Conservation (phyloP, 768 basidiomycete genomes). For the Termitomyces sp. region DNA sequence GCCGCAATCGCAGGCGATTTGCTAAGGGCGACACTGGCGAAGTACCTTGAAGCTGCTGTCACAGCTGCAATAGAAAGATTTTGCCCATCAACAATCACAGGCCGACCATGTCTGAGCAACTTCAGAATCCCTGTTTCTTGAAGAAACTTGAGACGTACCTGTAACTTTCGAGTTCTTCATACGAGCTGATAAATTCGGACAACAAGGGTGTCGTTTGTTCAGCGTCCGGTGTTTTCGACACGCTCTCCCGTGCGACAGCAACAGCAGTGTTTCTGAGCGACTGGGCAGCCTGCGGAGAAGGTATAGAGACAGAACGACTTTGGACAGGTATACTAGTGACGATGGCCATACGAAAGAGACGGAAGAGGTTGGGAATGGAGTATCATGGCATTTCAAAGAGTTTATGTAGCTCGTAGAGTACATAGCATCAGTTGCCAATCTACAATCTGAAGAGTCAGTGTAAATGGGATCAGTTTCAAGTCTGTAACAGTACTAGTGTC, state of each 20-base stretch:
- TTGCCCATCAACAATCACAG: constrained; percentile 64
- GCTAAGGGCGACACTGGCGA: constrained; percentile 45
- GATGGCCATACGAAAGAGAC: constrained; percentile 15
- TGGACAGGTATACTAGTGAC: constrained; percentile 10
- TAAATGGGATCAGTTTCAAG: constrained; percentile 8
- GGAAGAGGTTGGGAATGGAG: constrained; percentile 4
- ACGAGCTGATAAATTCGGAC: constrained; percentile 50
- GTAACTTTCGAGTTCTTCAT: constrained; percentile 58
- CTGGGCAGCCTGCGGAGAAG: constrained; percentile 2
- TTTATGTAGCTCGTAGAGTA: constrained; percentile 8
- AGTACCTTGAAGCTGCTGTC: constrained; percentile 66
- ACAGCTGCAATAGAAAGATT: constrained; percentile 72
- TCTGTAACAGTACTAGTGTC: neutral
- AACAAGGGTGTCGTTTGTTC: constrained; percentile 33
- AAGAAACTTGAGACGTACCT: constrained; percentile 34
- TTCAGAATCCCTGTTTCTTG: neutral
- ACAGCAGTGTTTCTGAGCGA: constrained; percentile 18
- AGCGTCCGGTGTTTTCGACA: constrained; percentile 12
- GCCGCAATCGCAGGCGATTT: constrained; percentile 38
- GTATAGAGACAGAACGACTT: constrained; percentile 20
- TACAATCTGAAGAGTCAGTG: neutral
- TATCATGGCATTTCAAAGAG: constrained; percentile 1
- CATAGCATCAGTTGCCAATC: neutral
- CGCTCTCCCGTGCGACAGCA: constrained; percentile 11
- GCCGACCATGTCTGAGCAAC: constrained; percentile 47